These are phyloP conservation scores for Hypoxylon rickii DNA, from an alignment of 495 filamentous ascomycete species.

Conservation along the genomic window DNA sequence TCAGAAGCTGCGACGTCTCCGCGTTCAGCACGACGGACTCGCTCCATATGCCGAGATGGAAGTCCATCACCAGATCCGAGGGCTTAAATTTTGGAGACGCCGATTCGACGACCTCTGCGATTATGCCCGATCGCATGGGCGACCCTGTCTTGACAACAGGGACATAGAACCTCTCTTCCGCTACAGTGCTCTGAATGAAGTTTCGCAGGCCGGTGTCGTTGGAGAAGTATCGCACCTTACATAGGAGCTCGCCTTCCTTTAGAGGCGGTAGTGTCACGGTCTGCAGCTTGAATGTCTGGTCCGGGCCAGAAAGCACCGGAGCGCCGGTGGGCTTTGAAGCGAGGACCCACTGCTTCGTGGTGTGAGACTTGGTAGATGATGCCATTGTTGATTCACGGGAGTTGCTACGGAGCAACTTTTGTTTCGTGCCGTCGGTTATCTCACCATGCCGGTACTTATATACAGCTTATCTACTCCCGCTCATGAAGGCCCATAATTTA, in stretches of 20 bases:
- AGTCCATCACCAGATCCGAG: conserved; percentile 49
- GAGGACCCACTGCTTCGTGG: conserved; percentile 46
- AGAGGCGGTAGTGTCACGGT: conserved; percentile 48
- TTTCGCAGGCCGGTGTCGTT: conserved; percentile 69
- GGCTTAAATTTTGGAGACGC: conserved; percentile 32
- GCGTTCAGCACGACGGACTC: conserved; percentile 55
- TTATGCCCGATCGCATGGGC: conserved; percentile 62
- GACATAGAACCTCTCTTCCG: conserved; percentile 57
- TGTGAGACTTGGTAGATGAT: conserved; percentile 6
- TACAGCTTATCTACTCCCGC: background rate
- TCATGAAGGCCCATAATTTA: background rate
- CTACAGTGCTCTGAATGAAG: conserved; percentile 58
- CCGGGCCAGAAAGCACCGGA: conserved; percentile 37
- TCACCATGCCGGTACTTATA: too few relatives aligned
- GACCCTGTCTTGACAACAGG: conserved; percentile 56
- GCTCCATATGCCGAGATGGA: conserved; percentile 49
- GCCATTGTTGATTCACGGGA: conserved; percentile 19
- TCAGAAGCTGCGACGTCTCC: conserved; percentile 34
- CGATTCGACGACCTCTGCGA: conserved; percentile 53
- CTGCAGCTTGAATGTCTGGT: conserved; percentile 51
- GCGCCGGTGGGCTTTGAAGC: conserved; percentile 39
- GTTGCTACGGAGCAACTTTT: background rate
- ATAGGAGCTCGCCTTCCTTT: conserved; percentile 30
- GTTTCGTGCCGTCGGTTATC: conserved; percentile 6
- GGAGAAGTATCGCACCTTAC: conserved; percentile 61